A percentile compares a stretch with the other conserved stretches of the same genome.
phyloP scores from a whole-genome alignment of 2,329 filamentous ascomycete species.

The Parastagonospora nodorum region DNA sequence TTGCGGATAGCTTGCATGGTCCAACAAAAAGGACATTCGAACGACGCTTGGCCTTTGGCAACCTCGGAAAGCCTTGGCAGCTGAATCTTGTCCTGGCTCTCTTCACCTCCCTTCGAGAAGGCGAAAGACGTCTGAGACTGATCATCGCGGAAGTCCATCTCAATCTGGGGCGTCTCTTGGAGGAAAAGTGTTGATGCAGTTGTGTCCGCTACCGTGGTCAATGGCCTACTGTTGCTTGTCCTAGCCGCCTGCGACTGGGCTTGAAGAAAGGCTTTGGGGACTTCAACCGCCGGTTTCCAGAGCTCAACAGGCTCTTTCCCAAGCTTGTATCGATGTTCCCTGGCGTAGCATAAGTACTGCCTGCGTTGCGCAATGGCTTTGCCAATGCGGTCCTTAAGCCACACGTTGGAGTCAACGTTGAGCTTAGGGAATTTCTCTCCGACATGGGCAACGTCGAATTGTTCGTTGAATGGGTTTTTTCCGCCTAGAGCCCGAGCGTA shows the following conservation, averaged over 20 bases:
- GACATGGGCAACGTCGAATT: slow-evolving; percentile 27
- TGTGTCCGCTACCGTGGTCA: slow-evolving; percentile 16
- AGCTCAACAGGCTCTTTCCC: slow-evolving; percentile 2
- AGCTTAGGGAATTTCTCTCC: slow-evolving; percentile 26
- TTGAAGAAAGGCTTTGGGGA: not conserved
- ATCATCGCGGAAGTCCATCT: slow-evolving; percentile 12
- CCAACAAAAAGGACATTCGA: slow-evolving; percentile 31
- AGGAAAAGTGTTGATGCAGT: slow-evolving; percentile 20
- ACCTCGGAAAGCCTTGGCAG: slow-evolving; percentile 7
- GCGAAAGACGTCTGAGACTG: slow-evolving; percentile 18
- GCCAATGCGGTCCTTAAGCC: slow-evolving; percentile 24
- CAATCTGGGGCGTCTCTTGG: not conserved
- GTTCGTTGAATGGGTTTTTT: slow-evolving; percentile 12
- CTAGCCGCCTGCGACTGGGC: slow-evolving; percentile 1
- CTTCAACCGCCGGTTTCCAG: slow-evolving; percentile 1
- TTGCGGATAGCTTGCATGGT: slow-evolving; percentile 13
- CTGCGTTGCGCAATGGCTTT: slow-evolving; percentile 28
- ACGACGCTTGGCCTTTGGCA: slow-evolving; percentile 10
- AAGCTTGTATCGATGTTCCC: slow-evolving; percentile 20
- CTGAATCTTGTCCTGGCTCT: not conserved
- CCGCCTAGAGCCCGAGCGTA: slow-evolving; percentile 23
- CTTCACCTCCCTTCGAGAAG: slow-evolving; percentile 6
- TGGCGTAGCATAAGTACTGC: slow-evolving; percentile 26
- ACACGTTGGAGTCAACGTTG: slow-evolving; percentile 10
- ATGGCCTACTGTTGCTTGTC: slow-evolving; percentile 1